phyloP scores from a whole-genome alignment of 108 stramenopile species.

The Cyclotella choctawhatcheeana region DNA sequence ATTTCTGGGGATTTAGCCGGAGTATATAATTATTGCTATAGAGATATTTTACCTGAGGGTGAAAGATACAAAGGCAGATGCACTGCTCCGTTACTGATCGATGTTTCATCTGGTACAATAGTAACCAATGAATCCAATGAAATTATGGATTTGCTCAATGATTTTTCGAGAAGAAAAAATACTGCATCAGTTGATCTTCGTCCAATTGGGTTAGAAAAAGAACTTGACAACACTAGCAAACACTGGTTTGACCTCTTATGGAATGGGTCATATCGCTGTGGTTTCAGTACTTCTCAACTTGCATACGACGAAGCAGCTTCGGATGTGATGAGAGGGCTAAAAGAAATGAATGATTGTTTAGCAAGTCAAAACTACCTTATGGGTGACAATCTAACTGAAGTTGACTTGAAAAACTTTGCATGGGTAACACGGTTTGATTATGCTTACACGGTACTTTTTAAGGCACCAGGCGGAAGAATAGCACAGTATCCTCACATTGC shows the following conservation, averaged over 20 bases:
- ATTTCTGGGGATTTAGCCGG: conserved; percentile 50
- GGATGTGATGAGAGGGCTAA: conserved; percentile 71
- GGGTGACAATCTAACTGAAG: conserved; percentile 69
- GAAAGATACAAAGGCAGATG: conserved; percentile 75
- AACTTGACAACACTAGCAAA: conserved; percentile 73
- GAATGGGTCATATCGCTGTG: conserved; percentile 89
- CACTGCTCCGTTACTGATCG: conserved; percentile 89
- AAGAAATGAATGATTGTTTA: conserved; percentile 59
- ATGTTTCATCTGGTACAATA: conserved; percentile 72
- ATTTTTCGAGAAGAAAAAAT: conserved; percentile 33
- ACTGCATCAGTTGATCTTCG: conserved; percentile 62
- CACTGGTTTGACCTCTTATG: conserved; percentile 85
- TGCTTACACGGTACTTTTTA: conserved; percentile 82
- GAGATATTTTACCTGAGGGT: conserved; percentile 38
- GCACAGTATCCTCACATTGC: conserved; percentile 50
- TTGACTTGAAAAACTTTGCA: conserved; percentile 77
- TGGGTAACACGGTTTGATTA: conserved; percentile 84
- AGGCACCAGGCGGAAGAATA: conserved; percentile 66
- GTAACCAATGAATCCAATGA: conserved; percentile 90
- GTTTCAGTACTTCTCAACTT: conserved; percentile 82
- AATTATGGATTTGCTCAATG: conserved; percentile 86
- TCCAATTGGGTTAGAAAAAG: conserved; percentile 62
- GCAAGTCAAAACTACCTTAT: conserved; percentile 57
- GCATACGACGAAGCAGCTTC: conserved; percentile 77
- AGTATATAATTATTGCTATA: conserved; percentile 58